Evolutionary conservation across 2,329 filamentous ascomycete genomes (phyloP), one percentile per base, ranked within the genome.

Genomic region (Thelonectria olida): DNA sequence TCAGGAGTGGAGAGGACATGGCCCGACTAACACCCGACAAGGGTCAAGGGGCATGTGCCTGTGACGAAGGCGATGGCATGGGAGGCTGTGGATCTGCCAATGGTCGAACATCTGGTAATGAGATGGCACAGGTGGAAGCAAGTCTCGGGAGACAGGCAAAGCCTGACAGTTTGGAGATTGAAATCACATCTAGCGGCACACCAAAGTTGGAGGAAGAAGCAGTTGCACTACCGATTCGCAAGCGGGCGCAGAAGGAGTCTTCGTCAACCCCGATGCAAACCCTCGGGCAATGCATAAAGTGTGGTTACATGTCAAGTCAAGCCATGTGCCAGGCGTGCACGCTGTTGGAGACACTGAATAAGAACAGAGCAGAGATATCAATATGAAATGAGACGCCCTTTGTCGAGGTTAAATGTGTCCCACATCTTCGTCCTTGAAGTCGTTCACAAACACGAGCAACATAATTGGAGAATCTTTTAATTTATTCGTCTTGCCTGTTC

Each of bases 241-340:
- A 54, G 12, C 69, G 71, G 25, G 69, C 68, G 48, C 62, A 66
- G 71, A 72, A 63, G 66, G 67, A 42, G 42, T 53, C 73, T 5
- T 55, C 75, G 2, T 9, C 68, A 44, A 74, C 71, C 10, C 79
- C 84, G n/a, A 85, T 87, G 71, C 92, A 95, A 76, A 89, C 89
- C 13, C 85, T 97, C 68, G 92, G 95, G 2, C 90, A 89, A 65
- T 99, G 96, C 73, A 87, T 90, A 72, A 90, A 88, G 53, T 99
- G 96, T 70, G 96, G 96, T 13, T 99, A 98, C 75, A 91, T 99
- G 77, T 97, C 96, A 2, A 97, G 94, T 70, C 96, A 99, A 77
- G 86, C 88, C 27, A 87, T 97, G 38, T 99, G 96, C 79, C 97
- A 99, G 78, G 96, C 96, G 1, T 99, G 96, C 75, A 90, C 89